A percentile compares a stretch with the other conserved stretches of the same genome.
These are phyloP conservation scores for Cairneyella variabilis DNA, from an alignment of 495 filamentous ascomycete species.

Conservation along the genomic window DNA sequence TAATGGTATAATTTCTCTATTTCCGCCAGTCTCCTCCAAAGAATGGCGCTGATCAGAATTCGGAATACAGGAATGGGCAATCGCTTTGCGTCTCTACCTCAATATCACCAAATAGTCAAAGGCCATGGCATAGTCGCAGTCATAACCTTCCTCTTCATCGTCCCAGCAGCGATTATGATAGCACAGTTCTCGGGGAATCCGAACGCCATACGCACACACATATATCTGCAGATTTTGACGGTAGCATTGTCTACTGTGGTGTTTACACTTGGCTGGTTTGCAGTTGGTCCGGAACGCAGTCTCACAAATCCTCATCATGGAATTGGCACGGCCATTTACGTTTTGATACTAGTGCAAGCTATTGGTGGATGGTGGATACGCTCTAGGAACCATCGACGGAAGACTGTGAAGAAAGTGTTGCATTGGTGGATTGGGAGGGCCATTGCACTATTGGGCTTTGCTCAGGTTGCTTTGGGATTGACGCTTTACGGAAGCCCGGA, in stretches of 20 bases:
- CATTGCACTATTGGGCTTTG: constrained; percentile 73
- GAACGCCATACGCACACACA: constrained; percentile 69
- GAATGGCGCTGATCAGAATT: neutral
- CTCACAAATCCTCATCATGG: constrained; percentile 94
- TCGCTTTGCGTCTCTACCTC: constrained; percentile 67
- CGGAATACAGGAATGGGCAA: constrained; percentile 73
- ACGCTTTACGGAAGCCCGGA: constrained; percentile 91
- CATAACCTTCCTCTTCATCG: constrained; percentile 80
- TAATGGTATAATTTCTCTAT: constrained; percentile 62
- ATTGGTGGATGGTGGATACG: constrained; percentile 73
- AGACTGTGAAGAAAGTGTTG: constrained; percentile 65
- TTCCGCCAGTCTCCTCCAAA: neutral
- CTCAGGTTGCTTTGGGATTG: constrained; percentile 85
- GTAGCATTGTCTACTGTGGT: constrained; percentile 66
- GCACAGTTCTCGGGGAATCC: constrained; percentile 70
- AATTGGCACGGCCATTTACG: constrained; percentile 88
- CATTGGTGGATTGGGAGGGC: constrained; percentile 85
- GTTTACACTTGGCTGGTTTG: constrained; percentile 74
- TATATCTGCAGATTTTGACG: constrained; percentile 82
- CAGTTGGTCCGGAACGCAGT: constrained; percentile 70
- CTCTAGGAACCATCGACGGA: constrained; percentile 44
- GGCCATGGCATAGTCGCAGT: constrained; percentile 83
- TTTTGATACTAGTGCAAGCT: constrained; percentile 74
- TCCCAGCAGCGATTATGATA: constrained; percentile 73
- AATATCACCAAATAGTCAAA: constrained; percentile 75